phyloP scores from a whole-genome alignment of 495 filamentous ascomycete species.

The Xylaria flabelliformis region DNA sequence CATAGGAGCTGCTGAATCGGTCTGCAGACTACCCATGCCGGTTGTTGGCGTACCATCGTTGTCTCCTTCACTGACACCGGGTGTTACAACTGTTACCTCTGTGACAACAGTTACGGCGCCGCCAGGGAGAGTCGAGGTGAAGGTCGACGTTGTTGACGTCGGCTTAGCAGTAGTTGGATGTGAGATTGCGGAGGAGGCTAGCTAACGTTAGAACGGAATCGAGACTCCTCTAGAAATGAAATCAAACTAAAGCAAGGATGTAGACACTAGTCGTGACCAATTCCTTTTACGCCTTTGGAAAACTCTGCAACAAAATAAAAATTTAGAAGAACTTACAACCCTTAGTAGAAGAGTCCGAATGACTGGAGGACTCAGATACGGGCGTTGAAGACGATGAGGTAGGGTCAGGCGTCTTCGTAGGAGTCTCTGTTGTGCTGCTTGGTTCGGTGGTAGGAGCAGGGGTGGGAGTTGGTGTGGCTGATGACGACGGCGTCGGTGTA shows the following conservation, averaged over 20 bases:
- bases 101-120: conserved; percentile 45
- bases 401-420: not conserved
- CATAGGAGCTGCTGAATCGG: conserved; percentile 31
- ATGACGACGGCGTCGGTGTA: conserved; percentile 20
- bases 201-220: conserved; percentile 9
- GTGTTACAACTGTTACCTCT: conserved; percentile 38
- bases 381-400: conserved; percentile 17
- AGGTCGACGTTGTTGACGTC: conserved; percentile 38
- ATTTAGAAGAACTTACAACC: conserved; percentile 7
- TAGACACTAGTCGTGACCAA: not conserved
- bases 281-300: not conserved
- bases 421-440: not conserved
- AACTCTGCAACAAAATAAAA: not conserved
- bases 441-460: conserved; percentile 30
- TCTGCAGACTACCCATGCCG: conserved; percentile 44
- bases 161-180: conserved; percentile 32
- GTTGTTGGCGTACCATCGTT: conserved; percentile 29
- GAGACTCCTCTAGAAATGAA: not conserved
- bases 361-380: conserved; percentile 19
- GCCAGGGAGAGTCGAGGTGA: conserved; percentile 46
- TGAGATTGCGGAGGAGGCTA: conserved; percentile 33
- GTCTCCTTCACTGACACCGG: conserved; percentile 23
- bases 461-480: conserved; percentile 23
- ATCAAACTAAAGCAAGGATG: not conserved
- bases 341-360: not conserved